A percentile compares a stretch with the other conserved stretches of the same genome.
phyloP scores from a whole-genome alignment of 1,139 yeast species.

The Yamadazyma kanchanaburiensis region DNA sequence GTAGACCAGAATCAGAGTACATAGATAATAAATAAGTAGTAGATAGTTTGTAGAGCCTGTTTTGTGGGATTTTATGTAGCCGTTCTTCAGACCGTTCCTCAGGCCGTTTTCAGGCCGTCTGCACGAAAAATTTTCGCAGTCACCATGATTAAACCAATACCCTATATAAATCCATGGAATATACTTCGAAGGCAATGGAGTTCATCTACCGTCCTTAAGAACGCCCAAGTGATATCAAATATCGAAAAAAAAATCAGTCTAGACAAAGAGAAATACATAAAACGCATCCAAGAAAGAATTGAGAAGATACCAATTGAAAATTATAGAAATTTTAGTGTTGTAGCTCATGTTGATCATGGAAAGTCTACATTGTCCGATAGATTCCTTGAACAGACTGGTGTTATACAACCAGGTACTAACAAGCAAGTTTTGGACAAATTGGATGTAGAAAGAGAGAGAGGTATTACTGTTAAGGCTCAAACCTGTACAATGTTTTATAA shows the following conservation, averaged over 20 bases:
- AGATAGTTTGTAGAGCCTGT: too few species aligned
- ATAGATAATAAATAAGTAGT: too few species aligned
- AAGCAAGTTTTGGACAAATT: constrained; percentile 86
- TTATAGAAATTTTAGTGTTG: constrained; percentile 88
- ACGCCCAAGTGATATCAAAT: constrained; percentile 2
- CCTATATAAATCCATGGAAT: too few species aligned
- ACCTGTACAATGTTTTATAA: constrained; percentile 90
- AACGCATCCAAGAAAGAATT: constrained; percentile 51
- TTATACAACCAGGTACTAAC: constrained; percentile 73
- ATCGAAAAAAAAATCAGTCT: constrained; percentile 18
- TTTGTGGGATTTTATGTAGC: too few species aligned
- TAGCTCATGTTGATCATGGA: constrained; percentile 98
- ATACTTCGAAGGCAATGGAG: too few species aligned
- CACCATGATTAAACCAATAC: too few species aligned
- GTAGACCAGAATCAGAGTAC: too few species aligned
- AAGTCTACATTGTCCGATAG: constrained; percentile 91
- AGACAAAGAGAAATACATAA: constrained; percentile 31
- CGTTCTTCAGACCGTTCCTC: too few species aligned
- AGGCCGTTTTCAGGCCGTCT: too few species aligned
- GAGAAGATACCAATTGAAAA: constrained; percentile 73
- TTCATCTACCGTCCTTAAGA: too few species aligned
- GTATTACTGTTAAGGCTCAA: constrained; percentile 95
- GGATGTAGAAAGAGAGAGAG: constrained; percentile 93
- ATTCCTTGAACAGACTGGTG: constrained; percentile 82
- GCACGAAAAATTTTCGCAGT: too few species aligned